Conservation (phyloP, 306 rosid species). For the Benincasa hispida region DNA sequence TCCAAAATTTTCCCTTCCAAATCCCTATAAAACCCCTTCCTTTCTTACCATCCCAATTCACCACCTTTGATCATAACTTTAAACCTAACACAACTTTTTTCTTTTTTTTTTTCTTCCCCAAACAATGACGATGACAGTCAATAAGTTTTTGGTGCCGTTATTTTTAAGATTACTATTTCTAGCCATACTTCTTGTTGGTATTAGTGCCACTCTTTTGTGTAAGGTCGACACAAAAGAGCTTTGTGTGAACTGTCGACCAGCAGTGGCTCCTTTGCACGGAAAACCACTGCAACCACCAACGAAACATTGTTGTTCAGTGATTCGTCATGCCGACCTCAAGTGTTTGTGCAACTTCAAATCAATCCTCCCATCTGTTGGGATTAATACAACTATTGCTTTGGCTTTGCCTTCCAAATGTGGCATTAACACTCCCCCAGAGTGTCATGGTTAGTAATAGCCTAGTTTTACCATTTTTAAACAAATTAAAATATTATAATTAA, state of each 20-base stretch:
- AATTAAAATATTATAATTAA: too few relatives aligned
- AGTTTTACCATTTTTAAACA: too few relatives aligned
- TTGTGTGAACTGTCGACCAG: conserved; percentile 26
- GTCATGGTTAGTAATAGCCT: conserved; percentile 29
- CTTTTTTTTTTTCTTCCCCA: too few relatives aligned
- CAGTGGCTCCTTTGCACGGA: conserved; percentile 20
- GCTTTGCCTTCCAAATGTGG: conserved; percentile 55
- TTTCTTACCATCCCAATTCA: too few relatives aligned
- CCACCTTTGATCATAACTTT: too few relatives aligned
- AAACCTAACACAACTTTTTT: too few relatives aligned
- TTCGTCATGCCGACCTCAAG: conserved; percentile 31
- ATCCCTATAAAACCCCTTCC: too few relatives aligned
- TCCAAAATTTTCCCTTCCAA: too few relatives aligned
- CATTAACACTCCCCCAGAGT: conserved; percentile 24
- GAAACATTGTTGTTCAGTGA: conserved; percentile 27
- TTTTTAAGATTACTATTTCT: conserved; percentile 19
- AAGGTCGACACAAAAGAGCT: conserved; percentile 23
- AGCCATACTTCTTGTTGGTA: conserved; percentile 16
- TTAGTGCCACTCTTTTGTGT: conserved; percentile 26
- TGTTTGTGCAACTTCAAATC: conserved; percentile 39
- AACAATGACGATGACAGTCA: too few relatives aligned
- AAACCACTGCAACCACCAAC: conserved; percentile 25
- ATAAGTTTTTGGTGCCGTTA: conserved; percentile 6
- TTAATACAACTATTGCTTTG: conserved; percentile 38
- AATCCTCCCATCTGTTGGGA: conserved; percentile 26